A percentile compares a stretch with the other conserved stretches of the same genome.
phyloP scores from a whole-genome alignment of 1,284 basidiomycete genomes.

The Papiliotrema laurentii region DNA sequence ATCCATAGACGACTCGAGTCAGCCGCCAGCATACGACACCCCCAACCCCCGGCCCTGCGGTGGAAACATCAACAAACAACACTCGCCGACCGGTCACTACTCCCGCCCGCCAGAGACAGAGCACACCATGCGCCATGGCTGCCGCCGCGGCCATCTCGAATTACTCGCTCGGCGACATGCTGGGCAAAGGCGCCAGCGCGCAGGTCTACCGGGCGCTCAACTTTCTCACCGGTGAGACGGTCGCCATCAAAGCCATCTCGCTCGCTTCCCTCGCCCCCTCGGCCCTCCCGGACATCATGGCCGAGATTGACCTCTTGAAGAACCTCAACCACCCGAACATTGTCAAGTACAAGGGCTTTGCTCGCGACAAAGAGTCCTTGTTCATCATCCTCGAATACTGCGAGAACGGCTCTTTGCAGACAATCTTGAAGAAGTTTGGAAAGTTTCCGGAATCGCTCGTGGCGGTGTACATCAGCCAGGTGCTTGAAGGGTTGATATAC shows the following conservation, averaged over 20 bases:
- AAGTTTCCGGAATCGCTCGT: conserved; percentile 97
- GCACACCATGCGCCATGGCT: conserved; percentile 8
- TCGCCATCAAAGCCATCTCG: conserved; percentile 92
- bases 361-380: conserved; percentile 86
- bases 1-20: too few relatives aligned
- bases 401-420: conserved; percentile 94
- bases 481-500: conserved; percentile 84
- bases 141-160: conserved; percentile 29
- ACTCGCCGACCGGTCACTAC: too few relatives aligned
- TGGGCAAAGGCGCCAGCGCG: conserved; percentile 91
- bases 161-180: conserved; percentile 88
- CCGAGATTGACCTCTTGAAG: conserved; percentile 93
- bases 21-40: too few relatives aligned
- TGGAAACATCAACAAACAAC: too few relatives aligned
- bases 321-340: conserved; percentile 91
- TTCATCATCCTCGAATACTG: conserved; percentile 97
- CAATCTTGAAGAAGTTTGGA: conserved; percentile 93
- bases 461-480: conserved; percentile 90
- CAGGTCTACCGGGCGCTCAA: conserved; percentile 93
- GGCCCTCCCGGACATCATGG: conserved; percentile 93
- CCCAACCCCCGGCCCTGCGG: too few relatives aligned
- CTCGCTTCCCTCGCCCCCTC: conserved; percentile 87
- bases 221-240: conserved; percentile 93
- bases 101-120: neutral
- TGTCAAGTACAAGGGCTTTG: conserved; percentile 96